Base-by-base conservation (phyloP, 176 grass and related monocot genomes). In the Musa itinerans region DNA sequence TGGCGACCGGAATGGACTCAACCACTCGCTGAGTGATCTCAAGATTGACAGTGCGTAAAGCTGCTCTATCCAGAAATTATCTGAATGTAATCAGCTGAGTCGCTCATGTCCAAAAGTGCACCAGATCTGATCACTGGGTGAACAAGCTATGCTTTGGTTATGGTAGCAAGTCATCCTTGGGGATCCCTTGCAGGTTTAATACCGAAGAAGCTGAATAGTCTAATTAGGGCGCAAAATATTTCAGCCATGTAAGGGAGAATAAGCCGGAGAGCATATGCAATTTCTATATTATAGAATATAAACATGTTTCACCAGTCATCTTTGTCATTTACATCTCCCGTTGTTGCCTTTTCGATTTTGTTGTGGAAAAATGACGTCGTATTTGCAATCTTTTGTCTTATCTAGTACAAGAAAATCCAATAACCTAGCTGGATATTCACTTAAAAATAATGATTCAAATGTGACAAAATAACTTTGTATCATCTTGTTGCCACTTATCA, bases 1-100 rank as follows among this genome's bases (percentile, higher is more conserved):
- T 26, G 89, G 72, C 21, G 25, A 88, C 13, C 57, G 49, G 74
- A 92, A 90, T 7, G 77, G 83, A 14, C 75, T 77, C 49, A 17
- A 34, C 13, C 75, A 65, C 43, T 77, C 75, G 10, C 43, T 53
- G 34, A 77, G 57, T 15, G 61, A 19, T 8, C 59, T 65, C 14
- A 65, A 65, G n/a, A 77, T 77, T 24, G 61, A 77, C 11, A 27
- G 43, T 52, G 58, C 48, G 53, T 77, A 20, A 77, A 17, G 0
- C 52, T 74, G 52, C 9, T 22, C 3, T 3, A 1, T 9, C 8
- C 48, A 21, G 17, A 50, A 8, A 69, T 26, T 1, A 43, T 43
- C 25, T n/a, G 7, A 19, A n/a, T 61, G 7, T 17, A 61, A n/a
- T 10, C 29, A 5, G 57, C 17, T 61, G 8, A 61, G 17, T 29